A percentile compares a stretch with the other conserved stretches of the same genome.
phyloP scores from a whole-genome alignment of 2,329 filamentous ascomycete species.

The Dothideomycetes sp. region DNA sequence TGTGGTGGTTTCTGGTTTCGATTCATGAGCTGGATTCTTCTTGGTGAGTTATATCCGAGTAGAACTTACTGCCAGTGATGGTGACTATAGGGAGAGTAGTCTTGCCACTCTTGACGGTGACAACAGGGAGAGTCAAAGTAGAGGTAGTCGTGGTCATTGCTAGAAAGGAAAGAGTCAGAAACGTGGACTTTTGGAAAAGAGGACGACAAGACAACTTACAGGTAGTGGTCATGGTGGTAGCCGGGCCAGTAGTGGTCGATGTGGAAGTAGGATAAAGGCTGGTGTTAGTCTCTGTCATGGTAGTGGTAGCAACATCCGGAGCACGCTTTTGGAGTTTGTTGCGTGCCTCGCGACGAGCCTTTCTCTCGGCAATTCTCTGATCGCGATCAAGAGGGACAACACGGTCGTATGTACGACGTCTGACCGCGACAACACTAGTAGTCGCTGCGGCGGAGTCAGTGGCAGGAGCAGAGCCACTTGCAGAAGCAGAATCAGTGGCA shows the following conservation, averaged over 20 bases:
- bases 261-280: constrained; percentile 19
- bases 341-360: constrained; percentile 19
- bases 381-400: constrained; percentile 15
- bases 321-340: constrained; percentile 21
- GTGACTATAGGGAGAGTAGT: constrained; percentile 6
- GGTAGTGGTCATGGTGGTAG: constrained; percentile 10
- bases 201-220: background rate
- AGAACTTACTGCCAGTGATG: background rate
- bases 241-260: constrained; percentile 12
- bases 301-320: constrained; percentile 25
- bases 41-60: background rate
- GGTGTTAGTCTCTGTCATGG: constrained; percentile 25
- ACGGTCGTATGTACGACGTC: constrained; percentile 14
- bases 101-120: constrained; percentile 11
- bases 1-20: background rate
- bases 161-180: background rate
- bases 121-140: constrained; percentile 3
- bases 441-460: constrained; percentile 14
- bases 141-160: background rate
- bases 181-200: background rate
- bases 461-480: constrained; percentile 19
- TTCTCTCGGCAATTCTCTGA: constrained; percentile 20
- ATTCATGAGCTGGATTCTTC: background rate
- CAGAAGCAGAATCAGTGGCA: constrained; percentile 8
- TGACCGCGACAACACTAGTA: constrained; percentile 16